Percentiles rank a stretch among this genome's conserved stretches.
phyloP scores from a whole-genome alignment of 371 early-diverging fungal genomes.

The Mucor plumbeus region DNA sequence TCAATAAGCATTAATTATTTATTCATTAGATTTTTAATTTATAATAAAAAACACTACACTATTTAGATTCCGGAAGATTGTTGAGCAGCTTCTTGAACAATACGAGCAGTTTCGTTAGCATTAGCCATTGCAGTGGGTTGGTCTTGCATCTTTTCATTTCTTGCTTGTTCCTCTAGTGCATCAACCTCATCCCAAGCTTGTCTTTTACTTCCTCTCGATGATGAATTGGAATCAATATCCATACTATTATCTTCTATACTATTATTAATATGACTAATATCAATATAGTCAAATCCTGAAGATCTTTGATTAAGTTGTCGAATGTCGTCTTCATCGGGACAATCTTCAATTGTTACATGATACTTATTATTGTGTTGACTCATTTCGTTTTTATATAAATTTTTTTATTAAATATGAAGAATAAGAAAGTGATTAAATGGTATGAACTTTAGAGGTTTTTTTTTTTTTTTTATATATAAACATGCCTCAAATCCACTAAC shows the following conservation, averaged over 20 bases:
- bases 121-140: slow-evolving; percentile 22
- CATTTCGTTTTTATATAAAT: background rate
- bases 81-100: slow-evolving; percentile 21
- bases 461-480: no score
- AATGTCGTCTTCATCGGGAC: slow-evolving; percentile 21
- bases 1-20: background rate
- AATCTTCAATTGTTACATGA: slow-evolving; percentile 30
- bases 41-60: background rate
- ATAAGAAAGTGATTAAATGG: no score
- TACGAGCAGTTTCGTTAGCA: slow-evolving; percentile 21
- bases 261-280: slow-evolving; percentile 9
- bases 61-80: slow-evolving; percentile 13
- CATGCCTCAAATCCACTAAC: no score
- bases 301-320: slow-evolving; percentile 6
- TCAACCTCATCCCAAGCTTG: slow-evolving; percentile 23
- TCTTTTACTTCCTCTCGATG: slow-evolving; percentile 6
- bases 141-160: slow-evolving; percentile 25
- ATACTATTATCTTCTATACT: background rate
- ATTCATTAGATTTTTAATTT: no score
- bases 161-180: slow-evolving; percentile 27
- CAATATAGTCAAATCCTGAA: background rate
- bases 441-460: no score
- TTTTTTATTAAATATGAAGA: no score
- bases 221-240: background rate
- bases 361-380: slow-evolving; percentile 5